Evolutionary conservation across 2,329 filamentous ascomycete genomes (phyloP).

Genomic region (Fusarium sp.): DNA sequence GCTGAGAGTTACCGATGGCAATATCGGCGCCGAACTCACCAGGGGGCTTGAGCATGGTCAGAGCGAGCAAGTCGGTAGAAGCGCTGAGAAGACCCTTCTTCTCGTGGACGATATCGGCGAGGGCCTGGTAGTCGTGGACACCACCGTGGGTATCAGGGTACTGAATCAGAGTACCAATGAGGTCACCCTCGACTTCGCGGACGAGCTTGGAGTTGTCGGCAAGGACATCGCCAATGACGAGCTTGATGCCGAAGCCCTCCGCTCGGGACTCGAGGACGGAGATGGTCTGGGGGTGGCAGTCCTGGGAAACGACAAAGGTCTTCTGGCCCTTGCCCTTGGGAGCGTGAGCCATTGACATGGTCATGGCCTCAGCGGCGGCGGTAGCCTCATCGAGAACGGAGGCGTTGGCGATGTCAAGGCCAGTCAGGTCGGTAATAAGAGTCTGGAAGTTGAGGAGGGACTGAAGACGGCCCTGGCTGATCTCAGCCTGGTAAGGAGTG

Average conservation of each 20-base stretch:
- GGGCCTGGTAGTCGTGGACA: constrained; percentile 77
- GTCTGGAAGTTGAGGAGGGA: constrained; percentile 96
- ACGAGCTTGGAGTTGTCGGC: constrained; percentile 71
- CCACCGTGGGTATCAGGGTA: constrained; percentile 91
- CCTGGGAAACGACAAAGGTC: constrained; percentile 84
- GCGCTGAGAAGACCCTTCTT: constrained; percentile 84
- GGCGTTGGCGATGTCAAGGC: constrained; percentile 87
- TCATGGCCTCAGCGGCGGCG: constrained; percentile 95
- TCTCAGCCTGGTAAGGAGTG: constrained; percentile 96
- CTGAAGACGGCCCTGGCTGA: constrained; percentile 93
- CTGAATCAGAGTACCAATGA: constrained; percentile 90
- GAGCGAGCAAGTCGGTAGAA: constrained; percentile 87
- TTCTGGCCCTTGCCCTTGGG: constrained; percentile 76
- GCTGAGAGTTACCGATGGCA: constrained; percentile 90
- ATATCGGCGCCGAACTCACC: constrained; percentile 96
- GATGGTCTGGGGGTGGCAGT: constrained; percentile 87
- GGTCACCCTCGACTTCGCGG: constrained; percentile 79
- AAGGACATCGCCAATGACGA: constrained; percentile 80
- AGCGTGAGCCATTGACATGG: constrained; percentile 76
- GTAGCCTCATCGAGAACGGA: constrained; percentile 92
- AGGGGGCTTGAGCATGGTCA: constrained; percentile 88
- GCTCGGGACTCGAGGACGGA: constrained; percentile 86
- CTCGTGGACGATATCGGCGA: constrained; percentile 81
- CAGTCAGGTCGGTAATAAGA: constrained; percentile 87
- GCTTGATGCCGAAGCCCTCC: constrained; percentile 86